Conservation (phyloP, 805 yeast species). For the Candida pseudofarinosa region DNA sequence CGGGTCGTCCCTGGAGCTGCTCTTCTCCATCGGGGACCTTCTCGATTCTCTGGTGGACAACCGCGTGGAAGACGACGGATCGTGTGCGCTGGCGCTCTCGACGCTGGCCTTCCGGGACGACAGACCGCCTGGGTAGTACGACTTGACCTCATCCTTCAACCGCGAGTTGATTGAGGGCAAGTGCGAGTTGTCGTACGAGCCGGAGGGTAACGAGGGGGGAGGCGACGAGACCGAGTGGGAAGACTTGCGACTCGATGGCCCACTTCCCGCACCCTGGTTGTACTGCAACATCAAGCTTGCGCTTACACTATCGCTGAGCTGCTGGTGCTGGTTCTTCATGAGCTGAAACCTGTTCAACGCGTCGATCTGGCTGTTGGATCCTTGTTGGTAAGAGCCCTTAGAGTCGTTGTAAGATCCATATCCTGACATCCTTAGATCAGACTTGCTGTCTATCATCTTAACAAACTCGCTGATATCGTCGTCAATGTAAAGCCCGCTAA, state of each 20-base stretch:
- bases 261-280: constrained; percentile 13
- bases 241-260: constrained; percentile 25
- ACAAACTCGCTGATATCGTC: constrained; percentile 70
- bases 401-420: constrained; percentile 12
- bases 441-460: constrained; percentile 61
- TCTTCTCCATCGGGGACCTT: not conserved
- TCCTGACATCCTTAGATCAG: constrained; percentile 41
- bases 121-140: not conserved
- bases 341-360: constrained; percentile 50
- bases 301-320: constrained; percentile 51
- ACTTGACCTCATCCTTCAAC: constrained; percentile 17
- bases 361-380: constrained; percentile 30
- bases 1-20: not conserved
- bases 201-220: constrained; percentile 14
- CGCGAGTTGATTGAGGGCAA: constrained; percentile 33
- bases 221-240: constrained; percentile 27
- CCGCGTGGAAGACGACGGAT: not conserved
- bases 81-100: not conserved
- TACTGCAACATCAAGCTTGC: constrained; percentile 43
- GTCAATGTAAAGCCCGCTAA: constrained; percentile 45
- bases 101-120: not conserved
- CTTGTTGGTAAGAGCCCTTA: constrained; percentile 9
- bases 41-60: not conserved
- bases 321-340: constrained; percentile 50
- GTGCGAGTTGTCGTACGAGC: constrained; percentile 23